Percentiles rank a stretch among this genome's conserved stretches.
Evolutionary conservation across 2,329 filamentous ascomycete species (phyloP).

Genomic region (Fusarium bulbicola): DNA sequence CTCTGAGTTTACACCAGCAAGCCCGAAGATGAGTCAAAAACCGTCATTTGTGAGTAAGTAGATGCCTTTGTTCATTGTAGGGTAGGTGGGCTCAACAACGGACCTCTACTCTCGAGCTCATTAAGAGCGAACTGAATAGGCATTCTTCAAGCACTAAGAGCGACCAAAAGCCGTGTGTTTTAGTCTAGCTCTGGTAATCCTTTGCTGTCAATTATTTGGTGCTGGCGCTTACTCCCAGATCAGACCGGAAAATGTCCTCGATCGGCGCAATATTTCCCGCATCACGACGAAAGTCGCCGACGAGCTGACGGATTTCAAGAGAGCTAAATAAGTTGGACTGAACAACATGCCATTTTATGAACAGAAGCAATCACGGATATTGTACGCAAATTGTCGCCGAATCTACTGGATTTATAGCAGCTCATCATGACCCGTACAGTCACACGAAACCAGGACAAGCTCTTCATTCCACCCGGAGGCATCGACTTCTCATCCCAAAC

Average conservation of each 20-base stretch:
- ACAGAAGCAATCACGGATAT: too few relatives aligned
- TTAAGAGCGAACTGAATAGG: background rate
- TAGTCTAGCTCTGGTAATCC: rapidly evolving
- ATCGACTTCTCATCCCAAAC: conserved; percentile 4
- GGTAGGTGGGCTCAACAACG: background rate
- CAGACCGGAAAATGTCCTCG: rapidly evolving
- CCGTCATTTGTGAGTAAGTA: background rate
- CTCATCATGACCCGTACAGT: conserved; percentile 6
- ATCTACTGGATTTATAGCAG: background rate
- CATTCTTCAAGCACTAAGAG: background rate
- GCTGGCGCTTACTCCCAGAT: background rate
- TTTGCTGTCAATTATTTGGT: background rate
- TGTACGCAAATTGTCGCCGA: too few relatives aligned
- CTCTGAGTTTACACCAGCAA: rapidly evolving
- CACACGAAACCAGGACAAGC: conserved; percentile 10
- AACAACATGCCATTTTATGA: rapidly evolving
- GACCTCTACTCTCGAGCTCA: background rate
- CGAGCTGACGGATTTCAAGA: background rate
- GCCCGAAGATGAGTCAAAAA: background rate
- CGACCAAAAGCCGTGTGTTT: background rate
- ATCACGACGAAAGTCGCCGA: background rate
- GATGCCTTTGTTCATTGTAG: background rate
- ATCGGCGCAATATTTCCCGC: background rate
- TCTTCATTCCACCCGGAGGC: conserved; percentile 16
- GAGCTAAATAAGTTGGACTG: rapidly evolving